Percentiles rank a stretch among this genome's conserved stretches.
Evolutionary conservation across 495 filamentous ascomycete genomes (phyloP).

Genomic region (Lophiostoma macrostomum): DNA sequence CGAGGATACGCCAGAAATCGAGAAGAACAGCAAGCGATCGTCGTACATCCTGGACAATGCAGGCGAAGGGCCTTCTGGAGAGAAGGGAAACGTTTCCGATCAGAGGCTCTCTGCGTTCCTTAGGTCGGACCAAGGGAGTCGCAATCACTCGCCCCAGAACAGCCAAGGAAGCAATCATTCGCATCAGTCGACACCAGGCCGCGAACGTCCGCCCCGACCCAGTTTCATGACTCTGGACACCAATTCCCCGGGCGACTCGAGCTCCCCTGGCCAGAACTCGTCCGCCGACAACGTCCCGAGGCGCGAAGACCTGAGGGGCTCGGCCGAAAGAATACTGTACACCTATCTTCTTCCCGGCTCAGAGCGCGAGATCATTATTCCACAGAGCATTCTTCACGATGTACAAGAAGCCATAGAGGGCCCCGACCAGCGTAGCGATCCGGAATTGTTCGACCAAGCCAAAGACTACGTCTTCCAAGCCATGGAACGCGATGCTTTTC

Average conservation of each 20-base stretch:
- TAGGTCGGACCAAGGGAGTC: constrained; percentile 64
- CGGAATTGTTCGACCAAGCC: constrained; percentile 92
- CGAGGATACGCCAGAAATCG: constrained; percentile 85
- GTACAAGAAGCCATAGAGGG: constrained; percentile 80
- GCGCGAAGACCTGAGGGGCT: constrained; percentile 81
- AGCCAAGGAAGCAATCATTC: constrained; percentile 49
- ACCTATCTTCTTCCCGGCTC: constrained; percentile 89
- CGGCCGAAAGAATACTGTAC: constrained; percentile 96
- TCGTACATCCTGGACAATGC: constrained; percentile 68
- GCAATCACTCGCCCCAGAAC: constrained; percentile 64
- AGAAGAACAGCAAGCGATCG: constrained; percentile 80
- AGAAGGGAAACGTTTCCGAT: constrained; percentile 63
- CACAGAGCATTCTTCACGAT: constrained; percentile 75
- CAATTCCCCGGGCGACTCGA: constrained; percentile 58
- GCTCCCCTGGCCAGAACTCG: constrained; percentile 35
- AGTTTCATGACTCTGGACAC: constrained; percentile 68
- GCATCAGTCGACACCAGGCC: constrained; percentile 39
- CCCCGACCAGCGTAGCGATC: constrained; percentile 84
- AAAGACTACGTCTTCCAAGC: constrained; percentile 99
- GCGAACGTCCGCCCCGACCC: constrained; percentile 60
- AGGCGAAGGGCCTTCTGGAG: constrained; percentile 49
- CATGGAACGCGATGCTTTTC: constrained; percentile 98
- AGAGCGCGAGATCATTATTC: constrained; percentile 91
- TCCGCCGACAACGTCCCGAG: constrained; percentile 64
- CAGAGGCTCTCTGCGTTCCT: constrained; percentile 87